Base-by-base conservation (phyloP, 73 alveolate species). In the Breviolum minutum region DNA sequence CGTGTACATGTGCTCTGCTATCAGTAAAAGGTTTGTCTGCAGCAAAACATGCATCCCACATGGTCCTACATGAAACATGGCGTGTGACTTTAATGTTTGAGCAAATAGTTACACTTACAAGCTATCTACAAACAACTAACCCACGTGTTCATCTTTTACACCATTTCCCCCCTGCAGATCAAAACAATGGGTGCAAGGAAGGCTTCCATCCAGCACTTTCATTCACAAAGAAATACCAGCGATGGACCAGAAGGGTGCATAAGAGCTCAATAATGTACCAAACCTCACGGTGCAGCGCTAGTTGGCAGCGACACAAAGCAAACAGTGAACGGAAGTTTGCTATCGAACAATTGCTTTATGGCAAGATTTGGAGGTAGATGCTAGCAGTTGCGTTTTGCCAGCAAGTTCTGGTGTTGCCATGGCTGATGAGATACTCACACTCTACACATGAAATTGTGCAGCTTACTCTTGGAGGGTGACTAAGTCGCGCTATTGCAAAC, bases 141-240 rank as follows among this genome's bases (percentile, higher is more conserved):
- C n/a, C n/a, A 71, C 30, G 0, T 11, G 30, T 30, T 71, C 26
- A 20, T 71, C 81, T 13, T 20, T 13, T 11, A 71, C 10, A 17
- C n/a, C n/a, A 13, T 17, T n/a, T 20, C 19, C 29, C 62, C 12
- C 62, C 12, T n/a, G 16, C 60, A 22, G 13, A 14, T n/a, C 20
- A 76, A n/a, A 27, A 7, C 85, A 71, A 3, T 40, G 54, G 54
- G 0, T 11, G 19, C 30, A 14, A 27, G 62, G 30, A 64, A 13
- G 26, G 74, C 6, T 8, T 73, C 97, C 97, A 92, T 69, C 66
- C 79, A 54, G 89, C 85, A 83, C 54, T 92, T 13, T 92, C 97
- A 29, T 92, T 92, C 71, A 92, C 77, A 71, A 92, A 74, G 97
- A 92, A 92, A 66, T 92, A 92, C 76, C 26, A n/a, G 54, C 97